Evolutionary conservation across 106 monocot species (phyloP), one percentile per base, ranked within the genome.

Genomic region (Dendrobium chrysotoxum): DNA sequence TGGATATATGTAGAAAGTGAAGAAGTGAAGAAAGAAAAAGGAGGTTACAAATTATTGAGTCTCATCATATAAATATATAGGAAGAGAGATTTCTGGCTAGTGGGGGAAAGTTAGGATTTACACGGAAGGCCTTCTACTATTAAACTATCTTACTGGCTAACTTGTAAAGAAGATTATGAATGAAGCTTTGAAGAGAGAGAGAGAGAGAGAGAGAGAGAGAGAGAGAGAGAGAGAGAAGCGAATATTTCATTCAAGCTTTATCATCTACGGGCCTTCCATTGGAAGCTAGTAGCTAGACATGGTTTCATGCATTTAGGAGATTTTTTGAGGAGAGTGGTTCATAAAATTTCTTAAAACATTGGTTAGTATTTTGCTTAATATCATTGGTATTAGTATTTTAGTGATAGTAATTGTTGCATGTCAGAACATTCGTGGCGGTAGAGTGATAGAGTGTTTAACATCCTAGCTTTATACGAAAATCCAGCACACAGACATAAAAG

Each of bases 191-290:
- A 42, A 12, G 45, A 5, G 45, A 20, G 31, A 11, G 39, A 53
- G 40, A 80, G 25, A 61, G 44, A 28, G 64, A 57, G 53, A 73
- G 53, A 12, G 46, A 6, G 45, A 20, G 35, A 11, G 39, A 53
- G 40, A 80, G 26, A 64, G 38, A 30, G 53, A 65, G 58, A 75
- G 61, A 30, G 30, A 70, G 31, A 70, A 70, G 70, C 4, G 28
- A 61, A 70, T 70, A 35, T 84, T 54, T 58, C 73, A 45, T 9
- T 86, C 84, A 90, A 83, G 90, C 83, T 88, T 72, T 85, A 90
- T 87, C 88, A 57, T 88, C 88, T 81, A 78, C 53, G 77, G 64
- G 77, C 61, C 21, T 83, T 35, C 70, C 13, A 13, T 28, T 4
- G 35, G 70, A 70, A 70, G 35, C 10, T 70, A 70, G 15, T 35